Conservation (phyloP, 2,329 filamentous ascomycete genomes). For the Hortaea sp. region DNA sequence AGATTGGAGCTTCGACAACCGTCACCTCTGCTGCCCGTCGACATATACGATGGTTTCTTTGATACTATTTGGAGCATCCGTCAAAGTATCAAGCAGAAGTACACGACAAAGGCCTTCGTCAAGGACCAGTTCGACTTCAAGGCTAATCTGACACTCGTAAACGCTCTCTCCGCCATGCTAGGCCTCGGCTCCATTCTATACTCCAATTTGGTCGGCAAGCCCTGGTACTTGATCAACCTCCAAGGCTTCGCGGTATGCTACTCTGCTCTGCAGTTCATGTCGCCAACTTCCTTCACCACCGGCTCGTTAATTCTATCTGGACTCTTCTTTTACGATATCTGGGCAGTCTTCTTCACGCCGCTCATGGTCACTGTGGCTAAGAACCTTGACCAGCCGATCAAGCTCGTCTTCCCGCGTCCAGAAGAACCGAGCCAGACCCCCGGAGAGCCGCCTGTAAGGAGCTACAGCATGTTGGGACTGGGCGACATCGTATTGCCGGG, state of each 20-base stretch:
- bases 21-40: neutral
- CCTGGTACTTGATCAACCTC: constrained; percentile 71
- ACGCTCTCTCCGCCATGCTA: constrained; percentile 46
- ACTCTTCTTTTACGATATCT: constrained; percentile 90
- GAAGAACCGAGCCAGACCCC: constrained; percentile 19
- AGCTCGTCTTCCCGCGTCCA: constrained; percentile 72
- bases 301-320: constrained; percentile 67
- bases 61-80: constrained; percentile 42
- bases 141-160: constrained; percentile 44
- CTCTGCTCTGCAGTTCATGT: constrained; percentile 69
- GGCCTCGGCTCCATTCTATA: constrained; percentile 51
- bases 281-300: constrained; percentile 77
- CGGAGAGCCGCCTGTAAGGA: constrained; percentile 31
- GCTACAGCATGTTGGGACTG: constrained; percentile 68
- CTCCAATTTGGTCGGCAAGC: constrained; percentile 50
- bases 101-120: constrained; percentile 42
- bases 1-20: neutral
- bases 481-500: constrained; percentile 93
- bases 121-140: constrained; percentile 32
- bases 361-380: constrained; percentile 84
- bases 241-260: constrained; percentile 85
- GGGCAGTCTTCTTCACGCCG: constrained; percentile 82
- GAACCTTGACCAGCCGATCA: constrained; percentile 83
- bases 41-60: constrained; percentile 43
- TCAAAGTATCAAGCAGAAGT: constrained; percentile 39